Evolutionary conservation across 345 rosid genomes (phyloP), one percentile per base, ranked within the genome.

Genomic region (Barbarea vulgaris): DNA sequence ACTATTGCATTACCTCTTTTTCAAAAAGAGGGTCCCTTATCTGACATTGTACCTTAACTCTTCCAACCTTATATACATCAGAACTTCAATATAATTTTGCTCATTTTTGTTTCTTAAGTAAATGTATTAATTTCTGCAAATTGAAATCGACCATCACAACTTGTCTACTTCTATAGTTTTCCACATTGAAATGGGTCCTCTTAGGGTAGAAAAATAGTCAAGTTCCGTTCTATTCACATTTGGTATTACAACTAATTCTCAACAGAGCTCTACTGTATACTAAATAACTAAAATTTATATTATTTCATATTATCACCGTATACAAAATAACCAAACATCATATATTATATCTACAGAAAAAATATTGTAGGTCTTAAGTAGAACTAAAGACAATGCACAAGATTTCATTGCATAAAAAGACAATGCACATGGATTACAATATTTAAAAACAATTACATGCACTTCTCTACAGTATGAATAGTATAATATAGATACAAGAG

Each of bases 1-100:
- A 64, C 64, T 41, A 52, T 73, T 73, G 64, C 25, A 53, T 41
- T 73, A 36, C 46, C 54, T 53, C 70, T 73, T 42, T 9, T 4
- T 17, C 63, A 41, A 0, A 1, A 12, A n/a, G 15, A 73, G 48
- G 77, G 71, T 31, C 39, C 57, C 57, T 54, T 44, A 48, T n/a
- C 57, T 31, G 70, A 55, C 64, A 73, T 3, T 64, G 65, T 31
- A 46, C 71, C 39, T 46, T 6, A 21, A 30, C 34, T 30, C 66
- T 71, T 53, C 33, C 27, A 14, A 27, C 25, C 56, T 44, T 64
- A 6, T 54, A 51, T 51, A 7, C 30, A 6, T 53, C 36, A 37
- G 42, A 61, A 51, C 33, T 36, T 51, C n/a, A n/a, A n/a, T 37
- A 34, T 14, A 19, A 33, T 50, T 66, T 37, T 55, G 50, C 50